phyloP scores from a whole-genome alignment of 768 basidiomycete species.

The Rhodotorula kratochvilovae region DNA sequence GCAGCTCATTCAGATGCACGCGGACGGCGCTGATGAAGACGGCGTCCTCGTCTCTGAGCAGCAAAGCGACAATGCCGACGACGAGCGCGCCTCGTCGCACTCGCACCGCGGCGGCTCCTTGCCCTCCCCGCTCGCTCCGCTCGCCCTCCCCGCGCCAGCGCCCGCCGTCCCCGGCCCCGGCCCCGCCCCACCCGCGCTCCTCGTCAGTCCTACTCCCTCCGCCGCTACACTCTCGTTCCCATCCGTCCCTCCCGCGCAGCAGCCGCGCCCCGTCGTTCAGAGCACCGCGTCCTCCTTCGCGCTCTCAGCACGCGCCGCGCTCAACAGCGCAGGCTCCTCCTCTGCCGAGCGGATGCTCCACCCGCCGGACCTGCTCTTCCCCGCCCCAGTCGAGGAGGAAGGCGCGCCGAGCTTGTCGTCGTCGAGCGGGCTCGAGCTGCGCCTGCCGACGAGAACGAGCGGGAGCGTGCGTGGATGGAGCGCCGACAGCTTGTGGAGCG shows the following conservation, averaged over 20 bases:
- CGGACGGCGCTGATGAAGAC: not conserved
- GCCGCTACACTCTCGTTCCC: not conserved
- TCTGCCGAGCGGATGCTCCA: not conserved
- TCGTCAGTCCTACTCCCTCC: not conserved
- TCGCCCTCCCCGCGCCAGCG: too few relatives aligned
- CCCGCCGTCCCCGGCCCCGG: too few relatives aligned
- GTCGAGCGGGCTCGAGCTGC: not conserved
- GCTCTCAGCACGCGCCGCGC: not conserved
- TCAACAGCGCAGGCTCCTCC: not conserved
- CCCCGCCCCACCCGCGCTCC: not conserved
- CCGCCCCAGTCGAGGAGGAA: not conserved
- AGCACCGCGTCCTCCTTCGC: not conserved
- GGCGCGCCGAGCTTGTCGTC: not conserved
- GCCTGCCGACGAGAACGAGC: not conserved
- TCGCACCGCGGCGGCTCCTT: not conserved
- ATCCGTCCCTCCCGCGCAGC: not conserved
- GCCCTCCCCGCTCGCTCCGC: too few relatives aligned
- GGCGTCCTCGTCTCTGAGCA: too few relatives aligned
- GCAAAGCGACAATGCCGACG: too few relatives aligned
- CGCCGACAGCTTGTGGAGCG: too few relatives aligned
- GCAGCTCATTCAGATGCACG: too few relatives aligned
- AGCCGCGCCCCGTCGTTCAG: not conserved
- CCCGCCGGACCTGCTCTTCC: not conserved
- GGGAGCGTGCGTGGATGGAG: too few relatives aligned
- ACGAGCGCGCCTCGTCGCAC: not conserved